Base-by-base conservation (phyloP, 2,329 filamentous ascomycete species). In the Fusarium tuaranense region DNA sequence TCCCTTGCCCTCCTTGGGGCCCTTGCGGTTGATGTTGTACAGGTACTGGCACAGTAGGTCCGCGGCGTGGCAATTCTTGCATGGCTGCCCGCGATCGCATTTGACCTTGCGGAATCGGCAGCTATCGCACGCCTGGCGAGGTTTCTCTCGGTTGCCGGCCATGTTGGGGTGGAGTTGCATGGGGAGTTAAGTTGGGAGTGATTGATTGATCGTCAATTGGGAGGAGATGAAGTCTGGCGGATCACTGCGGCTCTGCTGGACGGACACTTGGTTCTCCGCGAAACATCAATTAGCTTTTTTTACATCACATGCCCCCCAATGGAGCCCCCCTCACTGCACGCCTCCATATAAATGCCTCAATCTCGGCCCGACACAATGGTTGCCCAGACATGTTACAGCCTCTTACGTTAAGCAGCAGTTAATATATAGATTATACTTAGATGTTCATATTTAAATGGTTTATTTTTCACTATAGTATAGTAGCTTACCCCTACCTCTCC, bases 91-190 rank as follows among this genome's bases (percentile, higher is more conserved):
- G 13, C 81, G 79, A 62, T 82, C 80, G 58, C 81, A 82, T 65
- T 81, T 82, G 62, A 81, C 78, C 65, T 82, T 82, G 64, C 81
- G 78, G 53, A 76, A 80, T 34, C 79, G 79, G 41, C 79, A 80
- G 63, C 75, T 80, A 32, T 80, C 79, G 67, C 79, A 80, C 5
- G 80, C 78, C 51, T 80, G 79, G 41, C 41, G 20, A 46, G 41
- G 41, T 4, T 46, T 46, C 41, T 46, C 41, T 7, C 20, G 41
- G 20, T 46, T 22, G 20, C 41, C 41, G 20, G 20, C 41, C 41
- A 46, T 46, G 20, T 46, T 46, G 20, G 20, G 12, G 20, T 46
- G 41, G 20, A 2, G 41, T 46, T 46, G 41, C 41, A 22, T 44
- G 41, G 41, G 39, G 41, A 44, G n/a, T 22, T 44, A 13, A 46